Evolutionary conservation across 1,139 yeast species (phyloP).

Genomic region (Suhomyces bokatorum): DNA sequence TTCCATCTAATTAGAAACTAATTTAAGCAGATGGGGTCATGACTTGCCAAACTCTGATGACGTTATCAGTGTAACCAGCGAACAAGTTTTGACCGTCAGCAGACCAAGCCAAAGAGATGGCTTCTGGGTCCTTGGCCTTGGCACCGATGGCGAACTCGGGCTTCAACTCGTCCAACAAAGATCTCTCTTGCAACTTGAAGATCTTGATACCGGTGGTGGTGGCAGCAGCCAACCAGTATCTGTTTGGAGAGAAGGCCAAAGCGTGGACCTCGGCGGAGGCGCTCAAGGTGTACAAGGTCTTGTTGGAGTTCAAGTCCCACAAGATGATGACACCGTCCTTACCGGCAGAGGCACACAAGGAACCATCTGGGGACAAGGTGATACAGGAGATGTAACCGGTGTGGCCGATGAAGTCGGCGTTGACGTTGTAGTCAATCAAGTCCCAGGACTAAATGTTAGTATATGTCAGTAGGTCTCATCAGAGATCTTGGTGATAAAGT

Average conservation of each 20-base stretch:
- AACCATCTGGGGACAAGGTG: conserved; percentile 99
- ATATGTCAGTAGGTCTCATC: conserved; percentile 42
- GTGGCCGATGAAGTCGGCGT: conserved; percentile 99
- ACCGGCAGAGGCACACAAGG: conserved; percentile 99
- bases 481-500: conserved; percentile 97
- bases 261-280: conserved; percentile 98
- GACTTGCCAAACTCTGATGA: conserved; percentile 99
- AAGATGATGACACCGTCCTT: conserved; percentile 98
- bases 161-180: conserved; percentile 95
- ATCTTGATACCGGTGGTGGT: conserved; percentile 97
- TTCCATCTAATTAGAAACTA: conserved; percentile 6
- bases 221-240: conserved; percentile 99
- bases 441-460: conserved; percentile 86
- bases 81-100: conserved; percentile 99
- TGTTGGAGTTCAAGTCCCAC: conserved; percentile 93
- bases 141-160: conserved; percentile 93
- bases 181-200: conserved; percentile 96
- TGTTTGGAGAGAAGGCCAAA: conserved; percentile 99
- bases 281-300: conserved; percentile 89
- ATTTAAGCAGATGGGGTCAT: conserved; percentile 79
- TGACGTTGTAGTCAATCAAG: conserved; percentile 78
- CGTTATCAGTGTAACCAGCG: conserved; percentile 99
- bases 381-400: conserved; percentile 97
- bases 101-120: conserved; percentile 98
- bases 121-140: conserved; percentile 97